A percentile compares a stretch with the other conserved stretches of the same genome.
Evolutionary conservation across 1,284 basidiomycete species (phyloP).

Genomic region (Rhodofomes roseus): DNA sequence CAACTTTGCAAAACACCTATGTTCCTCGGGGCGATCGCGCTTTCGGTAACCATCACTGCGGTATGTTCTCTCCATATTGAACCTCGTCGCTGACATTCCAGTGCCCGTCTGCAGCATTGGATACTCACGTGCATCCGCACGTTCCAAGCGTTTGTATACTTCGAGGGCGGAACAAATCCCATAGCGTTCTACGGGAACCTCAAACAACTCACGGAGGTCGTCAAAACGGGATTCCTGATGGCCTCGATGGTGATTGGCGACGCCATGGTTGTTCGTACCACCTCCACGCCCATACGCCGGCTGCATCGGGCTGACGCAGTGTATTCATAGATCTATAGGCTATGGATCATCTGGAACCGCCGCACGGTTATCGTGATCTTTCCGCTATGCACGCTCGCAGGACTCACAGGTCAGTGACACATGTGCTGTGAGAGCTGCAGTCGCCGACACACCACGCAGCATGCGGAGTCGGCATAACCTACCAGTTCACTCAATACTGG

Average conservation of each 20-base stretch:
- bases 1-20: neutral
- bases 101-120: neutral
- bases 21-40: neutral
- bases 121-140: neutral
- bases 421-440: neutral
- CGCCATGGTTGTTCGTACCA: neutral
- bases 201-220: neutral
- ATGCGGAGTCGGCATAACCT: slow-evolving; percentile 11
- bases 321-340: neutral
- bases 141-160: neutral
- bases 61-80: neutral
- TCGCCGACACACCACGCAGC: neutral
- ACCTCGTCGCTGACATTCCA: neutral
- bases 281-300: too few relatives aligned
- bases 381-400: slow-evolving; percentile 5
- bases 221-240: neutral
- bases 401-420: neutral
- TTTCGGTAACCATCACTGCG: neutral
- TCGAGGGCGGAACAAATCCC: neutral
- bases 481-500: slow-evolving; percentile 8
- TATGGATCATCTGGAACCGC: neutral
- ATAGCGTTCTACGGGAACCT: neutral
- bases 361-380: slow-evolving; percentile 9
- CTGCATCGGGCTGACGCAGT: too few relatives aligned
- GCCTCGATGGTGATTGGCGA: neutral